phyloP scores from a whole-genome alignment of 169 alveolate species.

The Cryptosporidium muris region DNA sequence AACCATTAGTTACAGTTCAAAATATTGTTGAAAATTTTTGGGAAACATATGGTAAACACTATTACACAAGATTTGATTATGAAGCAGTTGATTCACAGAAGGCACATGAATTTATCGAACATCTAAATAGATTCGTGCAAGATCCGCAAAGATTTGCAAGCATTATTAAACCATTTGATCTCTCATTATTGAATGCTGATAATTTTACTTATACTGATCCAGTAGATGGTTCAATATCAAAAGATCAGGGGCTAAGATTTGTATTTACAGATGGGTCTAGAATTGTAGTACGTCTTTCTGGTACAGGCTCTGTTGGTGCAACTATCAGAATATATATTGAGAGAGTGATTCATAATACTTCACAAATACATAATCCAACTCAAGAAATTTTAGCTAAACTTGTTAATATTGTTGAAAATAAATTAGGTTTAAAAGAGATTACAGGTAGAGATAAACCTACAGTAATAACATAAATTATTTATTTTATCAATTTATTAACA shows the following conservation, averaged over 20 bases:
- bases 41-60: slow-evolving; percentile 91
- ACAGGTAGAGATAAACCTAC: slow-evolving; percentile 72
- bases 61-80: slow-evolving; percentile 90
- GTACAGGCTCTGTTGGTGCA: slow-evolving; percentile 91
- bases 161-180: slow-evolving; percentile 24
- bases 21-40: slow-evolving; percentile 90
- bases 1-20: slow-evolving; percentile 82
- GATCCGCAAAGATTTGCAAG: neutral
- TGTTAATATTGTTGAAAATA: slow-evolving; percentile 58
- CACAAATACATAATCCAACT: slow-evolving; percentile 13
- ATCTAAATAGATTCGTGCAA: slow-evolving; percentile 71
- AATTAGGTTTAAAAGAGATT: slow-evolving; percentile 21
- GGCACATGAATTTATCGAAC: slow-evolving; percentile 86
- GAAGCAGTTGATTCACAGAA: slow-evolving; percentile 85
- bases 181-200: slow-evolving; percentile 75
- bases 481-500: too few species aligned
- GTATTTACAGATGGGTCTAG: slow-evolving; percentile 87
- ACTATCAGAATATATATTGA: slow-evolving; percentile 94
- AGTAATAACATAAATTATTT: slow-evolving; percentile 54
- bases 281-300: slow-evolving; percentile 88
- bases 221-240: slow-evolving; percentile 90
- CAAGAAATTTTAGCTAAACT: slow-evolving; percentile 37
- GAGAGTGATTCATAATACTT: slow-evolving; percentile 76
- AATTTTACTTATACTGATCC: slow-evolving; percentile 90
- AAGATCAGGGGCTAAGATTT: slow-evolving; percentile 91